phyloP scores from a whole-genome alignment of 1,284 basidiomycete genomes.

The Ganoderma boninense region DNA sequence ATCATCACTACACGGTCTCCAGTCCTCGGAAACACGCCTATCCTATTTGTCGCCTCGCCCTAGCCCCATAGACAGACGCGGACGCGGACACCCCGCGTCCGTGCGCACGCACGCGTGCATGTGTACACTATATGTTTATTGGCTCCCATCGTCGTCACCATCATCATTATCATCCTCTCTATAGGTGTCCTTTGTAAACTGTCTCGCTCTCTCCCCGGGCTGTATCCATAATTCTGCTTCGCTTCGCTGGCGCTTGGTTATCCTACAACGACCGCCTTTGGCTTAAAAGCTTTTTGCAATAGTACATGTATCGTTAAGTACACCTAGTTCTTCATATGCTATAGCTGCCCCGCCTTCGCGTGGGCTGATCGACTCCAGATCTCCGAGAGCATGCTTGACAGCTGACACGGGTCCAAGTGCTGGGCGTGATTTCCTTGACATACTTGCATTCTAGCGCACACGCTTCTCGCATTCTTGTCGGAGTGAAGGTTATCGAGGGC shows the following conservation, averaged over 20 bases:
- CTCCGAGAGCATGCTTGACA: too few relatives aligned
- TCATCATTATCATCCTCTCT: neutral
- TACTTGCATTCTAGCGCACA: too few relatives aligned
- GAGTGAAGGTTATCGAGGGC: too few relatives aligned
- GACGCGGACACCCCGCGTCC: neutral
- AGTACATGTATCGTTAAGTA: neutral
- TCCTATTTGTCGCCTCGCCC: neutral
- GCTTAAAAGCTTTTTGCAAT: neutral
- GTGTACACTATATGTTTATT: neutral
- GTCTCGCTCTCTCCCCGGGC: too few relatives aligned
- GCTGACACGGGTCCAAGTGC: too few relatives aligned
- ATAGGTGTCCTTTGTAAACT: too few relatives aligned
- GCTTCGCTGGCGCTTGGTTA: neutral
- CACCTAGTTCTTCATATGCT: neutral
- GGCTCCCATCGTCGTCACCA: neutral
- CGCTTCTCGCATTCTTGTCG: too few relatives aligned
- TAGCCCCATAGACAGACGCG: neutral
- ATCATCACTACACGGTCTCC: neutral
- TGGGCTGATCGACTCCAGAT: neutral
- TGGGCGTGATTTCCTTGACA: too few relatives aligned
- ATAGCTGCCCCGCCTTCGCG: neutral
- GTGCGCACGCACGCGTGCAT: neutral
- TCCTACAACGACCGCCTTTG: neutral
- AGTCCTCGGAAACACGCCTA: neutral
- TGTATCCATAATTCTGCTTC: too few relatives aligned